phyloP scores from a whole-genome alignment of 495 filamentous ascomycete genomes.

The Polyplosphaeria fusca region DNA sequence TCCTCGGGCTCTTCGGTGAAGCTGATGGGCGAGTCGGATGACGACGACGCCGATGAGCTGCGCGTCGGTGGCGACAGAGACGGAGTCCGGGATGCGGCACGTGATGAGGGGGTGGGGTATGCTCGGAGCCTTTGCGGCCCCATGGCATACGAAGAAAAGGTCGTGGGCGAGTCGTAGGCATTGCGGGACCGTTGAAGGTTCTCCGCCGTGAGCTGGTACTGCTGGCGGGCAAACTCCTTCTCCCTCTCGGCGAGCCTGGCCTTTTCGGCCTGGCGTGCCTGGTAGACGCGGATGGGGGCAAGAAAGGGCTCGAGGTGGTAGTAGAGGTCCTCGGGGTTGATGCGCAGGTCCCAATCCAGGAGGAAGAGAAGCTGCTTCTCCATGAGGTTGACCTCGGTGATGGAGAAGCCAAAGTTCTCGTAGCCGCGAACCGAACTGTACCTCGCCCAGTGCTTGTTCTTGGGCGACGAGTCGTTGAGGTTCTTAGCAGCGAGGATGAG shows the following conservation, averaged over 20 bases:
- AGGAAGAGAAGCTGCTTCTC: slow-evolving; percentile 95
- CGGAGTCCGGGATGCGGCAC: slow-evolving; percentile 40
- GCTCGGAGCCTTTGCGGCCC: slow-evolving; percentile 19
- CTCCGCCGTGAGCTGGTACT: slow-evolving; percentile 30
- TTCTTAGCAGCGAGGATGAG: slow-evolving; percentile 78
- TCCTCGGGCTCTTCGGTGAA: slow-evolving; percentile 31
- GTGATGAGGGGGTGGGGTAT: slow-evolving; percentile 28
- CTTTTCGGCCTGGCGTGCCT: slow-evolving; percentile 41
- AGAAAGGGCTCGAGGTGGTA: slow-evolving; percentile 85
- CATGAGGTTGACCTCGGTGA: slow-evolving; percentile 97
- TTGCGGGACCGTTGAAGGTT: slow-evolving; percentile 36
- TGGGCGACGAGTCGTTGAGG: slow-evolving; percentile 86
- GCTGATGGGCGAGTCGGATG: slow-evolving; percentile 33
- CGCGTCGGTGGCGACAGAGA: slow-evolving; percentile 45
- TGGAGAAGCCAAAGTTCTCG: slow-evolving; percentile 83
- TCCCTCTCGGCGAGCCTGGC: slow-evolving; percentile 45
- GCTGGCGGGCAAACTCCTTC: slow-evolving; percentile 44
- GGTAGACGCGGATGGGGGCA: slow-evolving; percentile 64
- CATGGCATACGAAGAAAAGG: slow-evolving; percentile 28
- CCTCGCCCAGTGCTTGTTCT: slow-evolving; percentile 99
- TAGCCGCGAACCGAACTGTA: slow-evolving; percentile 76
- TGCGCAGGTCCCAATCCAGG: slow-evolving; percentile 86
- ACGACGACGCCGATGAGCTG: slow-evolving; percentile 38
- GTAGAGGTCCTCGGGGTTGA: slow-evolving; percentile 81
- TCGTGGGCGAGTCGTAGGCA: slow-evolving; percentile 21